Evolutionary conservation across 371 early-diverging fungal genomes (phyloP), one percentile per base, ranked within the genome.

Genomic region (Rhizopus arrhizus): DNA sequence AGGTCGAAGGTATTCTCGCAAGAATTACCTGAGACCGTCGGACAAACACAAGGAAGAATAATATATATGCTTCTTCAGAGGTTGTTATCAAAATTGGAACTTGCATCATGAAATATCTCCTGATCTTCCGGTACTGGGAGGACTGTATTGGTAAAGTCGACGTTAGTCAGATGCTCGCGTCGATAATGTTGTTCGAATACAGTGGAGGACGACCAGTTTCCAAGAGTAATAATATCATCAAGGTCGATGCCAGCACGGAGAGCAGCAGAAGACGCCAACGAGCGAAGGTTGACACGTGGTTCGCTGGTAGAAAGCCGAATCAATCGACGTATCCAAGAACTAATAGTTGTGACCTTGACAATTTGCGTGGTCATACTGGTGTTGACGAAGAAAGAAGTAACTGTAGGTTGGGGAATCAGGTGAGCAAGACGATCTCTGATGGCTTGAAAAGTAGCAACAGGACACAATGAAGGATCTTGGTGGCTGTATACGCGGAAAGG

Each of bases 141-240:
- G 41, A 59, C 31, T 31, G 46, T 45, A 46, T 59, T 59, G 5
- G 51, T 59, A 15, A 59, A 59, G 1, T 59, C 59, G 29, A 51
- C 50, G 3, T 38, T 12, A 3, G 42, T 36, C 0, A 50, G 0
- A 33, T 59, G 59, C 6, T 59, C 51, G 0, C 59, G 43, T 8
- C 42, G 35, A 33, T 61, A 61, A 28, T 59, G 59, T 31, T 16
- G n/a, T 10, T 59, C 41, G 33, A 59, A 42, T 0, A 51, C 42
- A n/a, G 7, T 13, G 10, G 50, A 38, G 31, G 31, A 41, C 0
- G 52, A 29, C 59, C 50, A 59, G 33, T 50, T 59, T 0, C 45
- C 52, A 12, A 59, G 51, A 42, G 59, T 59, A n/a, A 59, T 43
- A 16, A 59, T 51, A 42, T 59, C 52, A 11, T 59, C 59, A 6